Evolutionary conservation across 2,329 filamentous ascomycete genomes (phyloP), one percentile per base, ranked within the genome.

Genomic region (Neonectria magnoliae): DNA sequence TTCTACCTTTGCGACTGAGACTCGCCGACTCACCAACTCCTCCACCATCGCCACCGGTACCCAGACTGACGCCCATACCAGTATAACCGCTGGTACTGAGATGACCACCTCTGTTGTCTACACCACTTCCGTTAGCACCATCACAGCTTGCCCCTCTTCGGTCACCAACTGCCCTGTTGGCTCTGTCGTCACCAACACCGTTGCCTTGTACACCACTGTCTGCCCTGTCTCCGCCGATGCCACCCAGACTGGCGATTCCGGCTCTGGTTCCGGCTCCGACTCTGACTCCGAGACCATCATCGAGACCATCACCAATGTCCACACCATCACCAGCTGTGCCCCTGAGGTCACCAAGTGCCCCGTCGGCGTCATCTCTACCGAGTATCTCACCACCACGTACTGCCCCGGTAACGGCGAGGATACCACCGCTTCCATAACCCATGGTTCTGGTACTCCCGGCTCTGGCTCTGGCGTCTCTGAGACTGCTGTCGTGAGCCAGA

Each of bases 161-260:
- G 80, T 87, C 77, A 87, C 83, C 72, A 63, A 70, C 59, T 88
- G 86, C 78, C 81, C 80, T 51, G 79, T 85, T 18, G 71, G 72
- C 22, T 68, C 75, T 36, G 73, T 80, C 41, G 77, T 76, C 31
- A 82, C 80, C 5, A 72, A 79, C 57, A 72, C 74, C 8, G 75
- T 83, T 33, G 69, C 78, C n/a, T 36, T 81, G 47, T 81, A 79
- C 65, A 83, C 81, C 11, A 83, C 81, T 18, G 73, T 82, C 60
- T 82, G 79, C 75, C 78, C 79, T 13, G 75, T 79, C 33, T 60
- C 65, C 16, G 66, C 48, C 4, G 16, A 59, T 29, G 51, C 64
- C 31, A 55, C 61, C 25, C 22, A 54, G 2, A 59, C 65, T 13
- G 42, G 47, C 27, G 50, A 45, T 11, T 60, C 65, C 29, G 56